phyloP scores from a whole-genome alignment of 768 basidiomycete species.

The Kondoa subrosea region DNA sequence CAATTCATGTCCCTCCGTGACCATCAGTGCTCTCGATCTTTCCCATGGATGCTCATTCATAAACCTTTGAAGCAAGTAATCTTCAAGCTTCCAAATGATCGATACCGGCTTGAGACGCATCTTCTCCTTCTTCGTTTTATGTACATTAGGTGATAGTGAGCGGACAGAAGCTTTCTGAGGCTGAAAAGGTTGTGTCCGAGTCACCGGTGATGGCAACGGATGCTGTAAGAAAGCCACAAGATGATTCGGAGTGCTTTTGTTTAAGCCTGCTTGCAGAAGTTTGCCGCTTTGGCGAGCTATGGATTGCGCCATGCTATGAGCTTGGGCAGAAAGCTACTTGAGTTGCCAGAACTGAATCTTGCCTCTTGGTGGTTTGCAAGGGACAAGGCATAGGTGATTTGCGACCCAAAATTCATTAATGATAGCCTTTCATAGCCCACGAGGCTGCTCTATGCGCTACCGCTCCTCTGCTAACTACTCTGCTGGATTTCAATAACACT shows the following conservation, averaged over 20 bases:
- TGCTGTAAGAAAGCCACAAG: slow-evolving; percentile 19
- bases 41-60: slow-evolving; percentile 94
- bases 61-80: slow-evolving; percentile 72
- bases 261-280: not conserved
- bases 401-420: too few relatives aligned
- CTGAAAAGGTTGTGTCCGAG: slow-evolving; percentile 4
- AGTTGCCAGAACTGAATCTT: too few relatives aligned
- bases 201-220: slow-evolving; percentile 21
- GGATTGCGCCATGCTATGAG: not conserved
- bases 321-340: too few relatives aligned
- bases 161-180: not conserved
- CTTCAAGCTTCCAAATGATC: slow-evolving; percentile 58
- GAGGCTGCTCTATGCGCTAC: too few relatives aligned
- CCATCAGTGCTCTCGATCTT: slow-evolving; percentile 58
- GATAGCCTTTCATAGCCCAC: too few relatives aligned
- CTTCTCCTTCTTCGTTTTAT: not conserved
- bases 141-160: not conserved
- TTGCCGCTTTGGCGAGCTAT: not conserved
- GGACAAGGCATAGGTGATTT: too few relatives aligned
- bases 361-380: too few relatives aligned
- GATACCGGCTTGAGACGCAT: slow-evolving; percentile 36
- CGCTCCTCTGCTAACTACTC: too few relatives aligned
- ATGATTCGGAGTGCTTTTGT: slow-evolving; percentile 19
- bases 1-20: slow-evolving; percentile 47
- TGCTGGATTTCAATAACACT: too few relatives aligned